Conservation (phyloP, 225 moss, liverwort and hornwort species). For the Antitrichia curtipendula region DNA sequence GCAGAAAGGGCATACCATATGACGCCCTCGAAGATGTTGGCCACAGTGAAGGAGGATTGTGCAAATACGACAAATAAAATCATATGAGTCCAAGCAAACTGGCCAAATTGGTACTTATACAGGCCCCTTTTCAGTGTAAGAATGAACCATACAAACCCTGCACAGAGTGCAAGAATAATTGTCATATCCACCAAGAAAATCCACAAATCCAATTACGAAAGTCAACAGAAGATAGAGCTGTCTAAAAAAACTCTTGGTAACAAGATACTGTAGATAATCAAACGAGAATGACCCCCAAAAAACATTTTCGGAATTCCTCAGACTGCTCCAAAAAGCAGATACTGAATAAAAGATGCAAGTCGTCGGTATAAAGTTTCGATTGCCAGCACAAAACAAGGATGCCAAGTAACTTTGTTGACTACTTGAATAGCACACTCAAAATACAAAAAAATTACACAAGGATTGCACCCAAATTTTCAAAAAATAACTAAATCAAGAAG, state of each 20-base stretch:
- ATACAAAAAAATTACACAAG: not conserved
- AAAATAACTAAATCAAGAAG: not conserved
- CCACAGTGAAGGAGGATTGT: slow-evolving; percentile 97
- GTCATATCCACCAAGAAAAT: not conserved
- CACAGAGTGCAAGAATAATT: not conserved
- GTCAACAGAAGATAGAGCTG: not conserved
- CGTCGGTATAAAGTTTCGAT: not conserved
- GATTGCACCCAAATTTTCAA: not conserved
- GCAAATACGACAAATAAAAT: slow-evolving; percentile 98
- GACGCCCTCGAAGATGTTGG: slow-evolving; percentile 98
- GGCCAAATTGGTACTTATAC: slow-evolving; percentile 95
- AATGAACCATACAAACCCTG: slow-evolving; percentile 99
- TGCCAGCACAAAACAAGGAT: not conserved
- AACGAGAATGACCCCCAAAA: not conserved
- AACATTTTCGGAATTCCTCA: not conserved
- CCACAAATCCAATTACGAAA: not conserved
- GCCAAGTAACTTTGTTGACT: not conserved
- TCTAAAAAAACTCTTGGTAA: not conserved
- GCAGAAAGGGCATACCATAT: slow-evolving; percentile 57
- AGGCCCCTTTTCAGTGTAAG: slow-evolving; percentile 84
- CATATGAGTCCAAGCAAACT: slow-evolving; percentile 99
- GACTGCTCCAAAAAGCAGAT: not conserved
- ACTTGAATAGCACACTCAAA: not conserved
- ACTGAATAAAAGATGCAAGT: not conserved
- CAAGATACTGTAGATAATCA: not conserved